These are phyloP conservation scores for Penicillium sp. DNA, from an alignment of 2,329 filamentous ascomycete genomes.

Conservation along the genomic window DNA sequence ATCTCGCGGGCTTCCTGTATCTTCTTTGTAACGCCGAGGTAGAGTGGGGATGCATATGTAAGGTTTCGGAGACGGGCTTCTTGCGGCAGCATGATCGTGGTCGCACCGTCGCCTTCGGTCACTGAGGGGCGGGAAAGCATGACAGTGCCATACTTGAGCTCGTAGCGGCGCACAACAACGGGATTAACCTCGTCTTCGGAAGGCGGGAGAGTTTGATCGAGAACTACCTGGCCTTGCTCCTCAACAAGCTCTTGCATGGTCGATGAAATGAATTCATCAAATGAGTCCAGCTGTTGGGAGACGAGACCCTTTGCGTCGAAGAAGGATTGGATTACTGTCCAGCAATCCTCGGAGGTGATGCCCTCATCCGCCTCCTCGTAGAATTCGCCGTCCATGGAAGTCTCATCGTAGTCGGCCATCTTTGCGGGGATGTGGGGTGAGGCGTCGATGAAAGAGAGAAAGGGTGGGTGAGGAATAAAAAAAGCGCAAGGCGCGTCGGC, in stretches of 20 bases:
- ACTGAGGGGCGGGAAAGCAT: conserved; percentile 86
- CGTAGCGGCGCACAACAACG: conserved; percentile 84
- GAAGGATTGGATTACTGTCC: conserved; percentile 95
- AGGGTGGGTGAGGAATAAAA: not conserved
- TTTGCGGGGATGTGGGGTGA: conserved; percentile 19
- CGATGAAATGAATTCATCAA: conserved; percentile 91
- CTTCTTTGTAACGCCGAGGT: conserved; percentile 81
- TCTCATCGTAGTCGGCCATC: conserved; percentile 58
- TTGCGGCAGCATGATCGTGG: conserved; percentile 81
- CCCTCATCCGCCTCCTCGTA: conserved; percentile 65
- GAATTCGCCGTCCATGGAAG: conserved; percentile 63
- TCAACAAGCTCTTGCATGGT: conserved; percentile 93
- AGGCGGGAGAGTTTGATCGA: conserved; percentile 85
- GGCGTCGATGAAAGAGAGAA: conserved; percentile 6
- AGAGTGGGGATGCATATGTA: conserved; percentile 89
- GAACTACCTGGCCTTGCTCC: conserved; percentile 85
- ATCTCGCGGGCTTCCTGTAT: conserved; percentile 78
- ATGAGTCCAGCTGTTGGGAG: conserved; percentile 96
- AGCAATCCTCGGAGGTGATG: conserved; percentile 96
- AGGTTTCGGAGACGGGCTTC: conserved; percentile 93
- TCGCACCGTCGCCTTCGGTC: conserved; percentile 87
- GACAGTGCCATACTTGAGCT: conserved; percentile 89
- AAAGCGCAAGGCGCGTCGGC: conserved; percentile 25
- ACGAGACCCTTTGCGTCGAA: conserved; percentile 95
- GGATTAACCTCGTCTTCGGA: conserved; percentile 67